Conservation (phyloP, 2,329 filamentous ascomycete genomes). For the Plenodomus biglobosus region DNA sequence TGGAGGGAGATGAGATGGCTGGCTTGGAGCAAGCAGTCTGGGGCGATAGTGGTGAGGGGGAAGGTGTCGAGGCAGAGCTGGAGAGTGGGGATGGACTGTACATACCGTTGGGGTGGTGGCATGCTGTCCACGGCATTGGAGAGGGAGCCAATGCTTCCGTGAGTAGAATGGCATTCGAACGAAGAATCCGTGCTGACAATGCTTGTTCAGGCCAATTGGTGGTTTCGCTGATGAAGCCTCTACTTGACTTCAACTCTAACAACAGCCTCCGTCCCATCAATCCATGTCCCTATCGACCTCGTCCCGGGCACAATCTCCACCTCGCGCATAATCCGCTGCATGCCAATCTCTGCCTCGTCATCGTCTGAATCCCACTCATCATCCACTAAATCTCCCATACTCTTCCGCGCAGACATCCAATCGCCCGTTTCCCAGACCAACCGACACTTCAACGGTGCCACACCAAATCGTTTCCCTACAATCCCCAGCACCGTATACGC, state of each 20-base stretch:
- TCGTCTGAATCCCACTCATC: slow-evolving; percentile 49
- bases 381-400: slow-evolving; percentile 60
- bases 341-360: slow-evolving; percentile 59
- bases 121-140: slow-evolving; percentile 70
- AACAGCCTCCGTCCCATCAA: slow-evolving; percentile 70
- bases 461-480: slow-evolving; percentile 68
- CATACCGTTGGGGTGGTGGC: slow-evolving; percentile 85
- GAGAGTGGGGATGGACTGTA: slow-evolving; percentile 70
- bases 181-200: slow-evolving; percentile 1
- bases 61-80: slow-evolving; percentile 51
- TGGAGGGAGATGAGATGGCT: slow-evolving; percentile 73
- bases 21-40: slow-evolving; percentile 71
- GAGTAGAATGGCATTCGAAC: slow-evolving; percentile 5
- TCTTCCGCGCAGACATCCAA: slow-evolving; percentile 72
- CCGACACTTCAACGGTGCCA: slow-evolving; percentile 64
- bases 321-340: slow-evolving; percentile 73
- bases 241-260: slow-evolving; percentile 66
- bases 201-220: slow-evolving; percentile 67
- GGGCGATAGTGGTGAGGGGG: slow-evolving; percentile 45
- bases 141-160: slow-evolving; percentile 61
- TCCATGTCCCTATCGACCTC: slow-evolving; percentile 77
- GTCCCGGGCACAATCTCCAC: slow-evolving; percentile 79
- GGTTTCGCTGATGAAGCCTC: slow-evolving; percentile 62
- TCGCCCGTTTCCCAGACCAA: slow-evolving; percentile 90
- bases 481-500: slow-evolving; percentile 81